Conservation (phyloP, 2,329 filamentous ascomycete genomes). For the Ilyonectria mors-panacis region DNA sequence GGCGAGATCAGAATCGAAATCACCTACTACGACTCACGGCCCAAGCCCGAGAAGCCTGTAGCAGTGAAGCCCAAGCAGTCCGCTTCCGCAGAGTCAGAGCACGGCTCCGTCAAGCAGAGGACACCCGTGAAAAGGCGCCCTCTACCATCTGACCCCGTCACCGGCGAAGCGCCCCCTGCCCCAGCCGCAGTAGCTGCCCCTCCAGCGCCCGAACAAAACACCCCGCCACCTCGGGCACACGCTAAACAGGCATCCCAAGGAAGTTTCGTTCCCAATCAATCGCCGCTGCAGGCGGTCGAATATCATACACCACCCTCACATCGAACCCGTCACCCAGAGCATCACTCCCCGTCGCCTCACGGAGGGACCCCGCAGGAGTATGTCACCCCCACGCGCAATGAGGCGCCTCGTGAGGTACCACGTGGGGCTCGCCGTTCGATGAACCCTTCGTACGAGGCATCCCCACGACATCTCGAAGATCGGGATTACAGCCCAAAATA, state of each 20-base stretch:
- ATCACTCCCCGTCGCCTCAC: constrained; percentile 54
- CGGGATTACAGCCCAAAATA: constrained; percentile 54
- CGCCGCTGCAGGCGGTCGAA: constrained; percentile 68
- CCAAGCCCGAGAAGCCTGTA: constrained; percentile 80
- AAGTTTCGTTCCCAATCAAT: constrained; percentile 64
- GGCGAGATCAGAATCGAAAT: constrained; percentile 95
- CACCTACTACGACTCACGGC: constrained; percentile 93
- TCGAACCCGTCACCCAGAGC: constrained; percentile 54
- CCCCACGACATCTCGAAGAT: constrained; percentile 55
- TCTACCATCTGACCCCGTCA: constrained; percentile 83
- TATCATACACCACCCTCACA: constrained; percentile 61
- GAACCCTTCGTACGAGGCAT: constrained; percentile 56
- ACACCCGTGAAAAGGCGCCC: constrained; percentile 85
- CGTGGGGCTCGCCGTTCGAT: constrained; percentile 53
- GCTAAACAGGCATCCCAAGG: constrained; percentile 57
- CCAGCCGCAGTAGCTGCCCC: constrained; percentile 47
- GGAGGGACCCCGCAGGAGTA: constrained; percentile 39
- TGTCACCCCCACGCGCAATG: constrained; percentile 40
- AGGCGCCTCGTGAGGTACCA: constrained; percentile 47
- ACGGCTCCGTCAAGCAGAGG: constrained; percentile 62
- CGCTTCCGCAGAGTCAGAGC: constrained; percentile 54
- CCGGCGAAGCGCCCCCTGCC: constrained; percentile 58
- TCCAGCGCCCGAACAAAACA: constrained; percentile 60
- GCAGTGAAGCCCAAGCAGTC: constrained; percentile 66
- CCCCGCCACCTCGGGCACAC: constrained; percentile 62